phyloP scores from a whole-genome alignment of 2,329 filamentous ascomycete species.

The Sphaerulina populicola region DNA sequence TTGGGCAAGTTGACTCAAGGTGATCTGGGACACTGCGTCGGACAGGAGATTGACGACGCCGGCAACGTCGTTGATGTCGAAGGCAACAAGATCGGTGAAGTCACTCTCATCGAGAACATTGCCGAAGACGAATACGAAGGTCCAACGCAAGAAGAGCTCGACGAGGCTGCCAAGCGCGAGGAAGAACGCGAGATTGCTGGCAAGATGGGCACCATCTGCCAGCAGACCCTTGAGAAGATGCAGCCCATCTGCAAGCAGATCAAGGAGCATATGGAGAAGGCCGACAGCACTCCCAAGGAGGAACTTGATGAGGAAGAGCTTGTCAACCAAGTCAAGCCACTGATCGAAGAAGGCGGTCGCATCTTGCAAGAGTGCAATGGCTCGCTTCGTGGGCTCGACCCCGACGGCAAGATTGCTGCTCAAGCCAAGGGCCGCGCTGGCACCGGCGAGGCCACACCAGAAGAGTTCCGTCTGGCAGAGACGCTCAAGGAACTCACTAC shows the following conservation, averaged over 20 bases:
- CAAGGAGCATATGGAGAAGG: slow-evolving; percentile 70
- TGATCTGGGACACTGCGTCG: slow-evolving; percentile 45
- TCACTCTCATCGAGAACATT: slow-evolving; percentile 54
- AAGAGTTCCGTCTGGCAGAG: slow-evolving; percentile 79
- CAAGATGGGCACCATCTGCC: slow-evolving; percentile 64
- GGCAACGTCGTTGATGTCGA: slow-evolving; percentile 47
- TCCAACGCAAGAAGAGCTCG: slow-evolving; percentile 47
- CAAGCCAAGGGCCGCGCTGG: slow-evolving; percentile 76
- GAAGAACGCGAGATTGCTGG: slow-evolving; percentile 68
- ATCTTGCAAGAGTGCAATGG: slow-evolving; percentile 83
- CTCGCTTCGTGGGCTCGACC: slow-evolving; percentile 76
- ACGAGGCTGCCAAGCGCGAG: slow-evolving; percentile 46
- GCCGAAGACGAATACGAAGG: slow-evolving; percentile 46
- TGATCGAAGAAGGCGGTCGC: slow-evolving; percentile 76
- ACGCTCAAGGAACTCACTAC: slow-evolving; percentile 77
- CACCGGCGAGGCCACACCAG: slow-evolving; percentile 65
- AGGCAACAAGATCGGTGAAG: slow-evolving; percentile 57
- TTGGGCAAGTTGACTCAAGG: slow-evolving; percentile 45
- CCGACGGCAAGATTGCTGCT: slow-evolving; percentile 74
- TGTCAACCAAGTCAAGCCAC: slow-evolving; percentile 74
- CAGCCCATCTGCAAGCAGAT: slow-evolving; percentile 82
- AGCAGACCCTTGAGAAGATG: slow-evolving; percentile 73
- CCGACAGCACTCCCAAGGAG: slow-evolving; percentile 71
- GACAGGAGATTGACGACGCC: slow-evolving; percentile 47
- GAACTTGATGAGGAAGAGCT: slow-evolving; percentile 85